Conservation (phyloP, 306 rosid genomes). For the Lotus japonicus region DNA sequence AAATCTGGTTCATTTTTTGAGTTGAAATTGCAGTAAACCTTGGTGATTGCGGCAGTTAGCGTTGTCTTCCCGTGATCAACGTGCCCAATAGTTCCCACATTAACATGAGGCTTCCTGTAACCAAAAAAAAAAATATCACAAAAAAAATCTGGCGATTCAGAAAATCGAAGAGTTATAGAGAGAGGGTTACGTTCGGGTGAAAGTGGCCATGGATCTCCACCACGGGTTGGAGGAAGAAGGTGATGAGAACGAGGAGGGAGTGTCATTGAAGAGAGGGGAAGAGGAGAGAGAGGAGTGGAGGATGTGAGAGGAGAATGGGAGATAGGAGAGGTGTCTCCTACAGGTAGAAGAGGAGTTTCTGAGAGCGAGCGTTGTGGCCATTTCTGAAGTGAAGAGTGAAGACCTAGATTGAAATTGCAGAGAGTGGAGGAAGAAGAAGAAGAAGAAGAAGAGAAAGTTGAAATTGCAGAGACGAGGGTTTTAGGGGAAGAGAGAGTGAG, state of each 20-base stretch:
- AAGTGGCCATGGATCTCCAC: slow-evolving; percentile 50
- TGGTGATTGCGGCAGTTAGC: slow-evolving; percentile 35
- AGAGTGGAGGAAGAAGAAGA: neutral
- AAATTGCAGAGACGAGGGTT: slow-evolving; percentile 28
- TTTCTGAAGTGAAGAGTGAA: too few relatives aligned
- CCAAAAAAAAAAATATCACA: neutral
- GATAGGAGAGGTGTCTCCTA: slow-evolving; percentile 37
- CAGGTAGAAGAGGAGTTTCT: slow-evolving; percentile 38
- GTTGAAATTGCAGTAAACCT: neutral
- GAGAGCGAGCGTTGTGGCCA: slow-evolving; percentile 74
- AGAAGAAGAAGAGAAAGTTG: neutral
- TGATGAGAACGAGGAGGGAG: neutral
- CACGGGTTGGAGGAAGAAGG: slow-evolving; percentile 38
- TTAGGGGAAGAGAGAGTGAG: neutral
- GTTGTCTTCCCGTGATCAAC: slow-evolving; percentile 40
- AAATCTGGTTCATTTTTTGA: neutral
- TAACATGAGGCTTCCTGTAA: slow-evolving; percentile 36
- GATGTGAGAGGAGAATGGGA: slow-evolving; percentile 44
- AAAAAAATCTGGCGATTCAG: neutral
- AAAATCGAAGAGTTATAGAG: neutral
- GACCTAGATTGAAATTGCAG: neutral
- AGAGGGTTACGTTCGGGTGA: slow-evolving; percentile 28
- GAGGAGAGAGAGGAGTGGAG: slow-evolving; percentile 43
- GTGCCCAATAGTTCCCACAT: slow-evolving; percentile 39
- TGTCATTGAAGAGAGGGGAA: slow-evolving; percentile 40